Conservation (phyloP, 108 stramenopile genomes). For the Heterococcus sp. region DNA sequence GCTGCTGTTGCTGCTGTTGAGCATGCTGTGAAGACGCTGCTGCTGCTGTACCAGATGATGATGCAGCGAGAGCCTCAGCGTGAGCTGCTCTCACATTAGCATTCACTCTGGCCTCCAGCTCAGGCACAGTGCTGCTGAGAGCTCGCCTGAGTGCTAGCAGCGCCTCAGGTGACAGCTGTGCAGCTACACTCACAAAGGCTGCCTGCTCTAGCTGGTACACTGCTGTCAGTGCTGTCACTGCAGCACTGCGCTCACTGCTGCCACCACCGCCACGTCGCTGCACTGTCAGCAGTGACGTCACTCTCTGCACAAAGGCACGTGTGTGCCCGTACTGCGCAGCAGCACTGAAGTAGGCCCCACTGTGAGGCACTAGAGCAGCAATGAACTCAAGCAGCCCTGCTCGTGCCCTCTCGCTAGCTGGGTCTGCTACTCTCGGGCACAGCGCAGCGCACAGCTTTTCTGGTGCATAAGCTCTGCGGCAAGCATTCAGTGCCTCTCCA, state of each 20-base stretch:
- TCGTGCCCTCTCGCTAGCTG: conserved; percentile 8
- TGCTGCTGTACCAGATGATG: background rate
- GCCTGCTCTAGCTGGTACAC: conserved; percentile 15
- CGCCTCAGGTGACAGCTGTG: conserved; percentile 1
- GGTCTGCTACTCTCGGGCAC: conserved; percentile 29
- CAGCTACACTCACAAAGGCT: conserved; percentile 3
- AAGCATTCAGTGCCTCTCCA: conserved; percentile 5
- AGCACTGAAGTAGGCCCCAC: background rate
- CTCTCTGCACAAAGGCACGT: conserved; percentile 23
- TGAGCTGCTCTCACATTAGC: background rate
- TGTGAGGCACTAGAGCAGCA: conserved; percentile 19
- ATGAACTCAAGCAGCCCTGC: conserved; percentile 40
- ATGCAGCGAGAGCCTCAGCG: background rate
- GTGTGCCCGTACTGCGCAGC: conserved; percentile 13
- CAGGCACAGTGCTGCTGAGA: background rate
- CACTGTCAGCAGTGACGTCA: conserved; percentile 12
- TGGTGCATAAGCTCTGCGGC: conserved; percentile 10
- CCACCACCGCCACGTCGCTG: conserved; percentile 3
- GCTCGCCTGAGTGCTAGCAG: conserved; percentile 11
- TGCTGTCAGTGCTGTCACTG: conserved; percentile 1
- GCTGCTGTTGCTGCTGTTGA: background rate
- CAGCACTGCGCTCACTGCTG: background rate
- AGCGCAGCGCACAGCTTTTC: conserved; percentile 25
- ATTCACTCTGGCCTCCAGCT: background rate
- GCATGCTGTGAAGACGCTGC: background rate